Evolutionary conservation across 805 yeast genomes (phyloP), one percentile per base, ranked within the genome.

Genomic region (Pichia insulana): DNA sequence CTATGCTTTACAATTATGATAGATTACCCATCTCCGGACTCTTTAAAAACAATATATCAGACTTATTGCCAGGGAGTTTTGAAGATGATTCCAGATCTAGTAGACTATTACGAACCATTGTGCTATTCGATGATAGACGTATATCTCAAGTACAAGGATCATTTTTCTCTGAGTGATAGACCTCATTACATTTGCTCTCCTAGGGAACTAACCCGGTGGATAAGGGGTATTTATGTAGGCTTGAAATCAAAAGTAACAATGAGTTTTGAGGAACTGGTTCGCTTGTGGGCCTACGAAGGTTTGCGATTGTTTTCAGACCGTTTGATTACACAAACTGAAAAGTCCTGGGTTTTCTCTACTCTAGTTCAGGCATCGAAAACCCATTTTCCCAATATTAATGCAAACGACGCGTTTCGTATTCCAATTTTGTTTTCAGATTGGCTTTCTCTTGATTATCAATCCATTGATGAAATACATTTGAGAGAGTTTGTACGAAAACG

Each of bases 171-270:
- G 0, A 43, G 44, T 0, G 45, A 50, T 0, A 75, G 69, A 26
- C 63, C 74, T 1, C 90, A 84, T 54, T 86, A 87, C 52, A 64
- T 85, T 0, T 83, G 81, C 55, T 80, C 94, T 18, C 97, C 97
- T 0, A 76, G 97, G 58, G 97, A 89, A 57, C 68, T 89, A 12
- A 87, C 97, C 0, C 66, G 97, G 44, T 86, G 95, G 94, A 68
- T 76, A 1, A 70, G 83, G 44, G 95, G 96, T n/a, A 59, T 89
- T 1, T 69, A 75, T 36, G 73, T 47, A 39, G 58, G 56, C 3
- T 44, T 56, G 5, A 51, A 45, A 37, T 38, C 58, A 2, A n/a
- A 46, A 7, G 36, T 31, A 12, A 55, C 62, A 12, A 48, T 68
- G 7, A 45, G 59, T 0, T 53, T 78, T 18, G 61, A 63, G 4